Base-by-base conservation (phyloP, 495 filamentous ascomycete genomes). In the Cercophora scortea region DNA sequence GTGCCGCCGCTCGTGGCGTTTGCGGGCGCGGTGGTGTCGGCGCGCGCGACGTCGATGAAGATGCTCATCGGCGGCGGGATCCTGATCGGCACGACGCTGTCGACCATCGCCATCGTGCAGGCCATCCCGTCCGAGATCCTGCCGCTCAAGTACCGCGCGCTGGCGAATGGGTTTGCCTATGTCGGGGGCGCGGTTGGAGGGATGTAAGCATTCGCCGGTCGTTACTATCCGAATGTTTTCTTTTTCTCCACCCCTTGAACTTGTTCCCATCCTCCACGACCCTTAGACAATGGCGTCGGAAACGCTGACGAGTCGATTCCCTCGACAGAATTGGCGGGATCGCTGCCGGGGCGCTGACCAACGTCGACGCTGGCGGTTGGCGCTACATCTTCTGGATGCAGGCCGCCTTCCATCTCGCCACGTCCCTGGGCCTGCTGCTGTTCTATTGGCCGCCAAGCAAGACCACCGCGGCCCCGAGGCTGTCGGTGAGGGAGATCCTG, bases 381-480 rank as follows among this genome's bases (percentile, higher is more conserved):
- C 66, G 78, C 3, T 69, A 72, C 47, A 80, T 80, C 48, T 81
- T 79, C 63, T 81, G 77, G 78, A 78, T 81, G 13, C 78, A 81
- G 61, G 78, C 78, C 0, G 76, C 66, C 2, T 75, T 80, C 54
- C 78, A 79, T 46, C 63, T 63, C 15, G 55, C 66, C 8, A 77
- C 74, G 1, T 61, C 71, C 0, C 17, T 77, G 2, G 76, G 76
- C 6, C 59, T 81, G 17, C 60, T 79, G 13, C 48, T 68, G 42
- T 79, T 79, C 56, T 80, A 80, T 60, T 74, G 66, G 60, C 77
- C 77, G 9, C 64, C 68, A 34, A n/a, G n/a, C 25, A 70, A 65
- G 46, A 52, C 58, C n/a, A 65, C 74, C 25, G 69, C 67, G 39
- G 65, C 67, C 0, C 73, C 64, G 43, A 68, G 64, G 45, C 67